Evolutionary conservation across 2,329 filamentous ascomycete species (phyloP), one percentile per base, ranked within the genome.

Genomic region (Ceratocystis alfenasii): DNA sequence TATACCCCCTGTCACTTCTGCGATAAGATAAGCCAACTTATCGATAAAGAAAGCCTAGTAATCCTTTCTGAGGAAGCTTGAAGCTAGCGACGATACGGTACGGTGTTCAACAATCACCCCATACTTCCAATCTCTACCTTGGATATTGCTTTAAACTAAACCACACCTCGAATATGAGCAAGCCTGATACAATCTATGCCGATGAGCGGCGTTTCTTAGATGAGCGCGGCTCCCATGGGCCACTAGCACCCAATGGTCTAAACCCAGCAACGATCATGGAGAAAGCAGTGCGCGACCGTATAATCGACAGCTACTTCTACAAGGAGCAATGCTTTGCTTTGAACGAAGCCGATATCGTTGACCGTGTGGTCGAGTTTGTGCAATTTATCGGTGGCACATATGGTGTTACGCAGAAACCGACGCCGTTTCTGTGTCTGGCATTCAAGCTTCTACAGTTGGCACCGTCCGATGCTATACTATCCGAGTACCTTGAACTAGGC

Each of bases 321-420:
- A 96, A 96, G 76, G 94, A 97, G 77, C 92, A 96, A 78, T 96
- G 94, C 75, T 99, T 97, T 76, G 94, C 89, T 53, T 81, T 99
- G 70, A 99, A 97, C 78, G 85, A 87, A 74, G 84, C 84, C 64
- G 83, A 86, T 75, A 79, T 99, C 5, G 87, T 96, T 71, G 90
- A 96, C 77, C 89, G 94, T 69, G 92, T 95, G 0, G 88, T 90
- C 30, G 88, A 93, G 71, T 82, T 87, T 75, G 83, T 99, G 60
- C 82, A 79, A 62, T 94, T 88, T 75, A 83, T 99, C 66, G 94
- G 92, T 69, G 94, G 94, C 70, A 95, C 91, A 4, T 90, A 90
- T 72, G 91, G 92, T 64, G 83, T 85, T 20, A 82, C 86, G 61
- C 93, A 96, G 75, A 89, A 89, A 71, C 93, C 94, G 0, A 90